A percentile compares a stretch with the other conserved stretches of the same genome.
phyloP scores from a whole-genome alignment of 177 flowering plant genomes.

The Vitis hybrid region DNA sequence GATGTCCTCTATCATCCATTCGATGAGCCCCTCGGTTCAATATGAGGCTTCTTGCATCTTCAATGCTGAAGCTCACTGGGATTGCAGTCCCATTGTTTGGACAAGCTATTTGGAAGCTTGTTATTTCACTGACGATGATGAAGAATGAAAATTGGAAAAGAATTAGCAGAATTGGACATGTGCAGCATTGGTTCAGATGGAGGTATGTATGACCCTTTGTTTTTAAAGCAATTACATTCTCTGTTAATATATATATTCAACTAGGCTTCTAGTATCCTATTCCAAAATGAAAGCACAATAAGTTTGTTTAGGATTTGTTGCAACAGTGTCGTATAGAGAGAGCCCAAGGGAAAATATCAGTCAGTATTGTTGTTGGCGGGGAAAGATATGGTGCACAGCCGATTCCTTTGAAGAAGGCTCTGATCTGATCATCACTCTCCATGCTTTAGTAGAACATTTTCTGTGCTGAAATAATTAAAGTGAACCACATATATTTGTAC shows the following conservation, averaged over 20 bases:
- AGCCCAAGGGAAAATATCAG: too few relatives aligned
- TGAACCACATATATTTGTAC: too few relatives aligned
- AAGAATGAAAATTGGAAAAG: constrained; percentile 11
- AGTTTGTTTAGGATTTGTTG: too few relatives aligned
- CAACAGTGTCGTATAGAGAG: too few relatives aligned
- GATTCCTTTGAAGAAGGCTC: too few relatives aligned
- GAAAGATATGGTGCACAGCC: too few relatives aligned
- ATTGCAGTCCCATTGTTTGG: constrained; percentile 14
- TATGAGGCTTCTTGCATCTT: constrained; percentile 32
- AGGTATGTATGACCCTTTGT: constrained; percentile 2
- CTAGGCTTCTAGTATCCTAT: too few relatives aligned
- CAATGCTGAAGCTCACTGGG: constrained; percentile 21
- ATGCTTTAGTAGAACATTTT: too few relatives aligned
- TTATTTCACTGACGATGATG: constrained; percentile 22
- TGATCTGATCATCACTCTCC: too few relatives aligned
- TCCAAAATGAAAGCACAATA: too few relatives aligned
- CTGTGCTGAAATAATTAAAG: too few relatives aligned
- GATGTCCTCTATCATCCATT: constrained; percentile 11
- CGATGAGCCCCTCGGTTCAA: constrained; percentile 26
- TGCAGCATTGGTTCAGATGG: constrained; percentile 10
- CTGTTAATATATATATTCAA: background rate
- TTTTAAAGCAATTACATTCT: background rate
- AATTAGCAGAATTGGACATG: constrained; percentile 21
- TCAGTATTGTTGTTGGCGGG: too few relatives aligned
- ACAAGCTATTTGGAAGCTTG: constrained; percentile 16